These are phyloP conservation scores for Laburnicola sp. DNA, from an alignment of 2,329 filamentous ascomycete genomes.

Conservation along the genomic window DNA sequence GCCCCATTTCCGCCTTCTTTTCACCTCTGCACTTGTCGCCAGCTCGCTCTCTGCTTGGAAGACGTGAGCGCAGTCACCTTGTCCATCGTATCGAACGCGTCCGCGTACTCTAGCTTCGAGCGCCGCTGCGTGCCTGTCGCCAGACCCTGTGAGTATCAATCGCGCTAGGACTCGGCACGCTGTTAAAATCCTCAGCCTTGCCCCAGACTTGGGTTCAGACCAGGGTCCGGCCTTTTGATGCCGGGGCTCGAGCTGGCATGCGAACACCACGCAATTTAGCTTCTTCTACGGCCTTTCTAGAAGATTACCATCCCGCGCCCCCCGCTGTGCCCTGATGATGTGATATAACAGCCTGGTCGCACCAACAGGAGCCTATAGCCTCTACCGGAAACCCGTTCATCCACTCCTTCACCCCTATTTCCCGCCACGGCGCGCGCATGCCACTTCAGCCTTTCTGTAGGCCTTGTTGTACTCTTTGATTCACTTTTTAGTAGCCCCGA, in stretches of 20 bases:
- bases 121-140: background rate
- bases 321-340: slow-evolving; percentile 42
- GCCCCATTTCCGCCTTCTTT: slow-evolving; percentile 7
- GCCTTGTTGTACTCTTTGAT: slow-evolving; percentile 13
- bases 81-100: background rate
- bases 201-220: slow-evolving; percentile 42
- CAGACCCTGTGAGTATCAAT: slow-evolving; percentile 35
- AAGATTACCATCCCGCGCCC: slow-evolving; percentile 41
- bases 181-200: slow-evolving; percentile 40
- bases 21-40: background rate
- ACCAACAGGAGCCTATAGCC: slow-evolving; percentile 38
- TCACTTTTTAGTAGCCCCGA: slow-evolving; percentile 10
- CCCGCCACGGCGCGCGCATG: slow-evolving; percentile 23
- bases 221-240: slow-evolving; percentile 31
- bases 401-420: slow-evolving; percentile 34
- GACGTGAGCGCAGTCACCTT: background rate
- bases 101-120: slow-evolving; percentile 2
- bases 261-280: slow-evolving; percentile 37
- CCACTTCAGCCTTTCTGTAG: slow-evolving; percentile 28
- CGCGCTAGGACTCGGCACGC: slow-evolving; percentile 33
- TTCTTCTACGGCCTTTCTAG: slow-evolving; percentile 44
- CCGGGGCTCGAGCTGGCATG: slow-evolving; percentile 33
- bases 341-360: slow-evolving; percentile 44
- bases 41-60: background rate
- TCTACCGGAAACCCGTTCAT: slow-evolving; percentile 37